Evolutionary conservation across 179 eudicot genomes (phyloP).

Genomic region (Corrigiola litoralis): DNA sequence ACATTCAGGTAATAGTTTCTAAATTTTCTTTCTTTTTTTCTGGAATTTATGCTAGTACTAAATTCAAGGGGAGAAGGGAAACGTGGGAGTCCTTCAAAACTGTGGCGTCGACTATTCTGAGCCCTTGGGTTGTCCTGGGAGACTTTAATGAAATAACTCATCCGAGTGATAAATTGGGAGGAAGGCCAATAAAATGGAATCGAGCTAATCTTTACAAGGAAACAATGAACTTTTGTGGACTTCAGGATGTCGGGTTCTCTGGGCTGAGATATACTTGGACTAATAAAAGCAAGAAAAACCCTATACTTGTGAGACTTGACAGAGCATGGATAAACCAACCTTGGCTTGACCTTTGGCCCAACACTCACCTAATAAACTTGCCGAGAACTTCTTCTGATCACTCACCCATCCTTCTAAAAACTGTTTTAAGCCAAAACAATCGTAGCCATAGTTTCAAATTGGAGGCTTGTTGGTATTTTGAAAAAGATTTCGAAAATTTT

Average conservation of each 20-base stretch:
- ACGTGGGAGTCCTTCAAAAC: no score
- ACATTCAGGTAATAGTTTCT: not conserved
- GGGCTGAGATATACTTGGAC: not conserved
- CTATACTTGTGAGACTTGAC: not conserved
- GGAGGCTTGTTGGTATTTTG: no score
- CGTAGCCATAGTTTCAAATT: no score
- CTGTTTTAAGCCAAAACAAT: rapidly evolving
- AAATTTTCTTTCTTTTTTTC: not conserved
- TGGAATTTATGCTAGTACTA: not conserved
- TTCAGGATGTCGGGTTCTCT: not conserved
- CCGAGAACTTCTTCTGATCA: not conserved
- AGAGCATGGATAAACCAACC: not conserved
- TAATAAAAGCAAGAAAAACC: not conserved
- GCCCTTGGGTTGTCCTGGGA: no score
- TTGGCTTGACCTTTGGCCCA: not conserved
- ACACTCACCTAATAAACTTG: not conserved
- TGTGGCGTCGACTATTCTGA: no score
- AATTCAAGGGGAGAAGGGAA: not conserved
- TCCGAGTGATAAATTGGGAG: no score
- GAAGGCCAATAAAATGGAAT: no score
- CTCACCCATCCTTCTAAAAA: not conserved
- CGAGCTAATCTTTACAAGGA: not conserved
- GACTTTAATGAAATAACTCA: no score
- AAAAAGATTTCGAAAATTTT: no score
- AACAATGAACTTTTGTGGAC: not conserved